Percentiles rank a stretch among this genome's conserved stretches.
Conservation (phyloP, 352 stramenopile species). For the Pythium brassicae region DNA sequence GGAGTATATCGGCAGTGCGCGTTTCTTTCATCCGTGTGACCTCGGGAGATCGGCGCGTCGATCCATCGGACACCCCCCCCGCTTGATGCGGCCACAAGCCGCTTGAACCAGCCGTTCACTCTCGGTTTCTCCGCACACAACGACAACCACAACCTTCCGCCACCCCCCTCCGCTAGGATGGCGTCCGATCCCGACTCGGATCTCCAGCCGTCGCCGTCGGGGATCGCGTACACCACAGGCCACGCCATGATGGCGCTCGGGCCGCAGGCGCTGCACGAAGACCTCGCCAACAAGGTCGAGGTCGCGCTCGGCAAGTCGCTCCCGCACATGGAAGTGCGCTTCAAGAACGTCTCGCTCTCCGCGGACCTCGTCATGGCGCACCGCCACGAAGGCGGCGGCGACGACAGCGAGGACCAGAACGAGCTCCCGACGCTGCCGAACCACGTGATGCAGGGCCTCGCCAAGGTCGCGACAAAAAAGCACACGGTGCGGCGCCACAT, state of each 20-base stretch:
- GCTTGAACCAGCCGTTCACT: background rate
- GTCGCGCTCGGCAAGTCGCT: slow-evolving; percentile 26
- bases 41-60: no score
- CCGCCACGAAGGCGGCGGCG: background rate
- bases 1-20: no score
- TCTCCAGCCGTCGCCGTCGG: background rate
- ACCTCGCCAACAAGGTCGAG: slow-evolving; percentile 31
- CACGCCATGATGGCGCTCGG: slow-evolving; percentile 28
- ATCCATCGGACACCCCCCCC: no score
- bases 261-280: slow-evolving; percentile 26
- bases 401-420: slow-evolving; percentile 9
- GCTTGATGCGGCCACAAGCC: no score
- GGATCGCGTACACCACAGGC: slow-evolving; percentile 22
- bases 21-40: no score
- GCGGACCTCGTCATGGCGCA: slow-evolving; percentile 28
- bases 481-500: slow-evolving; percentile 13
- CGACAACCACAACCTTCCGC: background rate
- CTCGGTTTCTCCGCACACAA: background rate
- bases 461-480: slow-evolving; percentile 14
- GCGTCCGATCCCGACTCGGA: slow-evolving; percentile 4
- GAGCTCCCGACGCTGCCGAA: slow-evolving; percentile 39
- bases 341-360: slow-evolving; percentile 38
- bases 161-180: slow-evolving; percentile 1
- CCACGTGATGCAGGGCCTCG: slow-evolving; percentile 23
- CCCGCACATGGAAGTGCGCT: slow-evolving; percentile 47